phyloP scores from a whole-genome alignment of 306 rosid genomes.

The Medicago lupulina region DNA sequence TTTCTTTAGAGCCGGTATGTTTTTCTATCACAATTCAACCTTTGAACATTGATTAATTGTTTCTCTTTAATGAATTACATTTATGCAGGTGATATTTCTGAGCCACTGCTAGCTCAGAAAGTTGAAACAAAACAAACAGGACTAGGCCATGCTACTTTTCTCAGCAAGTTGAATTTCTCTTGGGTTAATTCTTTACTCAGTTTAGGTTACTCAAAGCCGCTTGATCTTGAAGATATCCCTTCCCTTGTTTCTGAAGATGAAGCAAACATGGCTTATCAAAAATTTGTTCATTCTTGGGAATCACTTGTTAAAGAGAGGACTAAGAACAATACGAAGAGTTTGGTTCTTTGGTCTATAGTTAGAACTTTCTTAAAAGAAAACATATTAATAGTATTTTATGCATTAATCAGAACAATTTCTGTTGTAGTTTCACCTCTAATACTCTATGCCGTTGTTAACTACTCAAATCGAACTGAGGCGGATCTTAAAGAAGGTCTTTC shows the following conservation, averaged over 20 bases:
- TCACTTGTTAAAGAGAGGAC: background rate
- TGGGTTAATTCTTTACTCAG: background rate
- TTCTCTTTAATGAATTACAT: background rate
- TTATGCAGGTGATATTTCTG: constrained; percentile 25
- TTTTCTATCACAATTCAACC: background rate
- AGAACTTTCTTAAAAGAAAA: background rate
- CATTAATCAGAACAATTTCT: background rate
- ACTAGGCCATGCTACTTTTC: background rate
- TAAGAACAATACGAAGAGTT: background rate
- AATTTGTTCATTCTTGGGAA: background rate
- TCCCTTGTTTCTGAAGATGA: background rate
- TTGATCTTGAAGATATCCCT: background rate
- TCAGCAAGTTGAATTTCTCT: background rate
- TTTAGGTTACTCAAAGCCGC: background rate
- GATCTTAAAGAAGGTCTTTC: background rate
- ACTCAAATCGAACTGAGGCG: background rate
- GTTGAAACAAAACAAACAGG: background rate
- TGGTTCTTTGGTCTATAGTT: background rate
- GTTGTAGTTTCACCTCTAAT: background rate
- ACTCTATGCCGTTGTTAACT: background rate
- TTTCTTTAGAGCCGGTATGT: no score
- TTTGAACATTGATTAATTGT: constrained; percentile 1
- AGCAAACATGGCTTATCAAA: background rate
- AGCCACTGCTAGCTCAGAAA: constrained; percentile 41
- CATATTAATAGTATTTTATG: background rate